Base-by-base conservation (phyloP, 306 rosid species). In the Vicia villosa region DNA sequence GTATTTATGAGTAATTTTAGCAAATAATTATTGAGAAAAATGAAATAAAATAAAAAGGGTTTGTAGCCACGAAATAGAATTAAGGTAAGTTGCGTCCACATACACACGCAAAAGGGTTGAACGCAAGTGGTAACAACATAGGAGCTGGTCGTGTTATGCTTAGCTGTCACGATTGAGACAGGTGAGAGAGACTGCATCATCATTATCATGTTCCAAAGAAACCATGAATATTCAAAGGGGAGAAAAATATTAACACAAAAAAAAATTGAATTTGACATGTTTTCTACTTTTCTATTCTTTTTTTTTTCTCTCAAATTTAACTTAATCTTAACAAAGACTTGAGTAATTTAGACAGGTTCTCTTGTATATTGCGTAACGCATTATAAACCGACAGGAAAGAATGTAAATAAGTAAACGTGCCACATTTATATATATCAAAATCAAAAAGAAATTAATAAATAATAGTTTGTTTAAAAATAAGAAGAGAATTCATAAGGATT, bases 31-130 rank as follows among this genome's bases (percentile, higher is more conserved):
- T 49, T 28, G 32, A 28, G n/a, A 38, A 15, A 38, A 47, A 72
- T 32, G 38, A 15, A 60, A 34, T 28, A 3, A 13, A 24, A 51
- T 50, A 14, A 46, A 61, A 47, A 50, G 30, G 38, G 14, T 36
- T 72, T 36, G 3, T 32, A 38, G 40, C 55, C 77, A 73, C 70
- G 21, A 63, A 73, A 73, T 22, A 4, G 43, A 37, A 11, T 11
- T 38, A 10, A 51, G 3, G 5, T 16, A 15, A 12, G 45, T 60
- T 17, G 26, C 47, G n/a, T 36, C 47, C 66, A 61, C 66, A 34
- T 0, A 28, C 5, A 55, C 19, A 57, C 5, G n/a, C 11, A 30
- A 8, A 57, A 3, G 10, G 28, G 12, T 3, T 32, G 64, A 16
- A 34, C 8, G 66, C 46, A 37, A 17, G 28, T 61, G 8, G 46